Conservation (phyloP, 805 yeast species). For the Metschnikowia gelsemii region DNA sequence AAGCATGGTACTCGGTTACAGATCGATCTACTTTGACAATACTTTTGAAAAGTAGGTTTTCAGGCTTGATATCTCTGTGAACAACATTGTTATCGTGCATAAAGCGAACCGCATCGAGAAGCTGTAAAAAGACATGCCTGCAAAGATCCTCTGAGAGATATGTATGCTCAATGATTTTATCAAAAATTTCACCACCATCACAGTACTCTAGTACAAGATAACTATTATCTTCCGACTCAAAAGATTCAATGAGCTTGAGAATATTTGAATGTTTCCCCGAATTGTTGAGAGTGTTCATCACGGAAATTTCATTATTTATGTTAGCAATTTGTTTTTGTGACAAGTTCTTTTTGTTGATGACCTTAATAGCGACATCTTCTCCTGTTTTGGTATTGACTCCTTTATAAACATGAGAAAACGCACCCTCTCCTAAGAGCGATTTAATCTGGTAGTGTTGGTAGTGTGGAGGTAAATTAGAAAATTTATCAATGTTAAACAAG, state of each 20-base stretch:
- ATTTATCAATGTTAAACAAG: slow-evolving; percentile 19
- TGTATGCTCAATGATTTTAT: slow-evolving; percentile 64
- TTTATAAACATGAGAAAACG: slow-evolving; percentile 72
- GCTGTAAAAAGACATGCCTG: slow-evolving; percentile 61
- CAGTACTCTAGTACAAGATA: slow-evolving; percentile 72
- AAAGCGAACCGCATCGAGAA: slow-evolving; percentile 63
- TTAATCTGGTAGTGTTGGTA: slow-evolving; percentile 47
- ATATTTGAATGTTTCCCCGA: slow-evolving; percentile 56
- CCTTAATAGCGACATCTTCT: slow-evolving; percentile 51
- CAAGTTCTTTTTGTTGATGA: slow-evolving; percentile 68
- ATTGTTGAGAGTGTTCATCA: slow-evolving; percentile 57
- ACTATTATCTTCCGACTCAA: slow-evolving; percentile 59
- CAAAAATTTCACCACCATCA: slow-evolving; percentile 75
- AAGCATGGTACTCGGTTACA: slow-evolving; percentile 32
- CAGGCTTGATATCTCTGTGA: slow-evolving; percentile 83
- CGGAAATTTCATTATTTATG: slow-evolving; percentile 75
- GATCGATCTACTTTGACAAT: slow-evolving; percentile 49
- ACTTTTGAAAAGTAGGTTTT: slow-evolving; percentile 65
- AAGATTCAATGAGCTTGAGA: slow-evolving; percentile 62
- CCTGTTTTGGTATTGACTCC: slow-evolving; percentile 45
- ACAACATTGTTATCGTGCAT: slow-evolving; percentile 76
- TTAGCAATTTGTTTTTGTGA: slow-evolving; percentile 61
- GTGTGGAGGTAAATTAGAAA: slow-evolving; percentile 37
- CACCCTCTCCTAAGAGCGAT: slow-evolving; percentile 74
- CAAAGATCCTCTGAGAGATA: slow-evolving; percentile 65